Evolutionary conservation across 2,329 filamentous ascomycete species (phyloP).

Genomic region (Pseudofabraea citricarpa): DNA sequence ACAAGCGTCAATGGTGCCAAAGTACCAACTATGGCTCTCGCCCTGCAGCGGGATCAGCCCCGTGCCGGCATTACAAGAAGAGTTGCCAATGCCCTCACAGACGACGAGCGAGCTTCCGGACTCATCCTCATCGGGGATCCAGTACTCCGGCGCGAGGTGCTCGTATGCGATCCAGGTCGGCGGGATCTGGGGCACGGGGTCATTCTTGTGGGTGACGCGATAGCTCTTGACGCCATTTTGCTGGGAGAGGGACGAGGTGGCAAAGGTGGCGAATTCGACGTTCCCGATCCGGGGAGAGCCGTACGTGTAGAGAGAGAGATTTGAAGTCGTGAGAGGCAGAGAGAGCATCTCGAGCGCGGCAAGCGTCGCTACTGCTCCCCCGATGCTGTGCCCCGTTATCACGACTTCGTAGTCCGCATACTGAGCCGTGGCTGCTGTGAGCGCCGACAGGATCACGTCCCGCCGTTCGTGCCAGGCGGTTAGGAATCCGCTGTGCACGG

Average conservation of each 20-base stretch:
- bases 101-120: slow-evolving; percentile 36
- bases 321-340: slow-evolving; percentile 4
- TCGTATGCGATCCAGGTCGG: slow-evolving; percentile 55
- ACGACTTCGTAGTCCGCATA: slow-evolving; percentile 20
- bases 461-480: slow-evolving; percentile 14
- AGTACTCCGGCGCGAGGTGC: slow-evolving; percentile 67
- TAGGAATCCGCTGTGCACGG: slow-evolving; percentile 22
- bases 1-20: slow-evolving; percentile 40
- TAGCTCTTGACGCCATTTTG: slow-evolving; percentile 31
- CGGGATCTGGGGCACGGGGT: slow-evolving; percentile 65
- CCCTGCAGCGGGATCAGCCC: slow-evolving; percentile 31
- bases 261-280: slow-evolving; percentile 18
- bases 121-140: slow-evolving; percentile 38
- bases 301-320: slow-evolving; percentile 21
- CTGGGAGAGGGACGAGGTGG: slow-evolving; percentile 17
- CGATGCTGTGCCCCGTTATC: slow-evolving; percentile 26
- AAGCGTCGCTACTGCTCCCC: slow-evolving; percentile 24
- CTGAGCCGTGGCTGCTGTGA: slow-evolving; percentile 10
- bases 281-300: slow-evolving; percentile 28
- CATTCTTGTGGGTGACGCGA: slow-evolving; percentile 62
- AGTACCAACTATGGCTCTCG: slow-evolving; percentile 43
- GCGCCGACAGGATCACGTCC: slow-evolving; percentile 11
- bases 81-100: slow-evolving; percentile 44
- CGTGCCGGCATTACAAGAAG: slow-evolving; percentile 46
- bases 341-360: slow-evolving; percentile 21